phyloP scores from a whole-genome alignment of 768 basidiomycete species.

The Gloeopeniophorella convolvens region DNA sequence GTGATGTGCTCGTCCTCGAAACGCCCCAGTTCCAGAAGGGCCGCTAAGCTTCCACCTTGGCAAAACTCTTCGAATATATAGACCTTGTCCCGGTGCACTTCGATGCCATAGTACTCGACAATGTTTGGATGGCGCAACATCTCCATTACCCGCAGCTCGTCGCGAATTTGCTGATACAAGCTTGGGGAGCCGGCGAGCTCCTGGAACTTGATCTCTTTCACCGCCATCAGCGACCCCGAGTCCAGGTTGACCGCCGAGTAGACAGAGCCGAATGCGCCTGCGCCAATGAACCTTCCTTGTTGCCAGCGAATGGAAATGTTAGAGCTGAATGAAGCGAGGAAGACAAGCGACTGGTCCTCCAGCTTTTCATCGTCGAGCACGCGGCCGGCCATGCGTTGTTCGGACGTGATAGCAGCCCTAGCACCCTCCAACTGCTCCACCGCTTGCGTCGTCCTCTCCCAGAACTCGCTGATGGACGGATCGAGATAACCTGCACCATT shows the following conservation, averaged over 20 bases:
- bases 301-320: conserved; percentile 98
- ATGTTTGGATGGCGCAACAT: conserved; percentile 96
- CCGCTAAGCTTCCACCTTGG: conserved; percentile 88
- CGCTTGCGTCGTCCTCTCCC: conserved; percentile 61
- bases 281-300: conserved; percentile 95
- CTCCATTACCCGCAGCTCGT: conserved; percentile 97
- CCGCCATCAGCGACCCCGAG: conserved; percentile 94
- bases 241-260: conserved; percentile 97
- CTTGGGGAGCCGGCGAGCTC: conserved; percentile 84
- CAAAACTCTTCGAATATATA: conserved; percentile 99
- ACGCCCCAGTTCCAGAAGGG: conserved; percentile 83
- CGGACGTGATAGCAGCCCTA: conserved; percentile 52
- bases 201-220: conserved; percentile 97
- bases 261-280: conserved; percentile 99
- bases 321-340: conserved; percentile 91
- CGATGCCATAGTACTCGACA: conserved; percentile 98
- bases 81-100: conserved; percentile 97
- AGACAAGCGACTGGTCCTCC: conserved; percentile 90
- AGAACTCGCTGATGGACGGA: conserved; percentile 62
- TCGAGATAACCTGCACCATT: conserved; percentile 44
- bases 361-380: conserved; percentile 91
- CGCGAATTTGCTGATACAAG: conserved; percentile 87
- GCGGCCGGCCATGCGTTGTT: conserved; percentile 78
- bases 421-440: conserved; percentile 59
- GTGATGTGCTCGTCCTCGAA: conserved; percentile 97